These are phyloP conservation scores for Ramaria sp. DNA, from an alignment of 768 basidiomycete species.

Conservation along the genomic window DNA sequence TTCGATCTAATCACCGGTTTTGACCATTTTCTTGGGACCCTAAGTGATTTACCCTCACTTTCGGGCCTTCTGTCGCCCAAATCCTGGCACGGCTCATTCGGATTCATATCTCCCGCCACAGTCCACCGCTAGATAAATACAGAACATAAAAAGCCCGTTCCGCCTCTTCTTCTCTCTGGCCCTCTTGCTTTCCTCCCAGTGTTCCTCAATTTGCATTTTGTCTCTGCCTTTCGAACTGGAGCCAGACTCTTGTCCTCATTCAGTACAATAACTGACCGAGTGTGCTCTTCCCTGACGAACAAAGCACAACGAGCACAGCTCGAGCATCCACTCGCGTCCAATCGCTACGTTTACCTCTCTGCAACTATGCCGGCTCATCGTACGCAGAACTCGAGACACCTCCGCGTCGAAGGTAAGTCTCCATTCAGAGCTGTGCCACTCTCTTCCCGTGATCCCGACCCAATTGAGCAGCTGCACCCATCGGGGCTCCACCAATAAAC, in stretches of 20 bases:
- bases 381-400: constrained; percentile 11
- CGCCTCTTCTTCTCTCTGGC: constrained; percentile 3
- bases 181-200: constrained; percentile 3
- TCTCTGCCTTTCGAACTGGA: constrained; percentile 9
- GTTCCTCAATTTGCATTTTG: constrained; percentile 1
- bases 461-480: neutral
- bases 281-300: neutral
- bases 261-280: neutral
- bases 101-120: constrained; percentile 5
- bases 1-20: constrained; percentile 1
- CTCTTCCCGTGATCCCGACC: neutral
- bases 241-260: constrained; percentile 9
- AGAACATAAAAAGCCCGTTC: constrained; percentile 8
- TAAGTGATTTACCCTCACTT: neutral
- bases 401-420: constrained; percentile 9
- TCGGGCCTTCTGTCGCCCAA: constrained; percentile 4
- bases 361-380: constrained; percentile 10
- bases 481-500: constrained; percentile 9
- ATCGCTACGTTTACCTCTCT: neutral
- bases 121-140: constrained; percentile 5
- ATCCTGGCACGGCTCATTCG: neutral
- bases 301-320: neutral
- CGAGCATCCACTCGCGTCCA: neutral
- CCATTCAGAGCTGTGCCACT: neutral
- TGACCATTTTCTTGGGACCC: neutral